phyloP scores from a whole-genome alignment of 176 grass and related monocot species.

The Chrysopogon serrulatus region DNA sequence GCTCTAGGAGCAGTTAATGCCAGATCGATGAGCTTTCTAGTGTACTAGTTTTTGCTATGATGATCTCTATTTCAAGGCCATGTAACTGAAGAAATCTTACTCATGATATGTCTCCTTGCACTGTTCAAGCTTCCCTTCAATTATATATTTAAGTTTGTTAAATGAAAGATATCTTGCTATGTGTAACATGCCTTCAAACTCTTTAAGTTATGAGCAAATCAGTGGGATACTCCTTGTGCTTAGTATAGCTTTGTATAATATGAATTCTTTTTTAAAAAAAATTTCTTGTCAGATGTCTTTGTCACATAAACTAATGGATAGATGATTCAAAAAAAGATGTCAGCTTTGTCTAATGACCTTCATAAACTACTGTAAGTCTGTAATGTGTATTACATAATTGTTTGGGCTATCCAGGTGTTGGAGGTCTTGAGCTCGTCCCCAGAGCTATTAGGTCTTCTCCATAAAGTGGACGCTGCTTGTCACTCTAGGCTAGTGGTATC shows the following conservation, averaged over 20 bases:
- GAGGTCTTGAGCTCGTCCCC: slow-evolving; percentile 50
- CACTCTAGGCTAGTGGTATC: slow-evolving; percentile 33
- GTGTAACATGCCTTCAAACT: not conserved
- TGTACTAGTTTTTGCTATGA: not conserved
- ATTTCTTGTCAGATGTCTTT: not conserved
- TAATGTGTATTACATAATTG: not conserved
- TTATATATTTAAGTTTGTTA: not conserved
- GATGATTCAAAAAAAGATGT: not conserved
- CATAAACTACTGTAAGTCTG: not conserved
- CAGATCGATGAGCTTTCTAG: not conserved
- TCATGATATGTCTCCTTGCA: not conserved
- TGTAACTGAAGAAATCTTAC: not conserved
- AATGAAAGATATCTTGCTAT: not conserved
- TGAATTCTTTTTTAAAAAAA: not conserved
- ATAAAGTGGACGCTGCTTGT: slow-evolving; percentile 50
- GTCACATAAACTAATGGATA: not conserved
- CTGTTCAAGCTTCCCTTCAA: not conserved
- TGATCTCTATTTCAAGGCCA: not conserved
- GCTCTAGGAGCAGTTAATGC: not conserved
- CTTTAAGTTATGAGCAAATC: not conserved
- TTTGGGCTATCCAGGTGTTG: slow-evolving; percentile 47
- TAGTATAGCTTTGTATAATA: not conserved
- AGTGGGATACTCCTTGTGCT: not conserved
- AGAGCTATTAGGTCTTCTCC: slow-evolving; percentile 62
- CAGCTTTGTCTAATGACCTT: not conserved